phyloP scores from a whole-genome alignment of 2,329 filamentous ascomycete species.

The Tolypocladium tundrense region DNA sequence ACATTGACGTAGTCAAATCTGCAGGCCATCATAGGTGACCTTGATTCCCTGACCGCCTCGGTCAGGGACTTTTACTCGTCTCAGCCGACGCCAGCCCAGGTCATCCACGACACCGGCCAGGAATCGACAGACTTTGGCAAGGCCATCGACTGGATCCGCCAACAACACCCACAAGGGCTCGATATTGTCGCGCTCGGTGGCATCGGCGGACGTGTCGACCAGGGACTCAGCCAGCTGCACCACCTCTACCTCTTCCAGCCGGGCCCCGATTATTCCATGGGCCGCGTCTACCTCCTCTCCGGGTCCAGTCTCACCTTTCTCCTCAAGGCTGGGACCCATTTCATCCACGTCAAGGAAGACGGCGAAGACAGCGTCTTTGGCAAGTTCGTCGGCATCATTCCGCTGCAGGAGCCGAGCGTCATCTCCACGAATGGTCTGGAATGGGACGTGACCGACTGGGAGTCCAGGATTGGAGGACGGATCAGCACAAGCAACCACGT shows the following conservation, averaged over 20 bases:
- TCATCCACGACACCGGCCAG: slow-evolving; percentile 69
- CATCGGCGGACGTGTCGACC: slow-evolving; percentile 82
- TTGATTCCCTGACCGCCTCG: slow-evolving; percentile 66
- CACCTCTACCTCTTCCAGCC: slow-evolving; percentile 61
- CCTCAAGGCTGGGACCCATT: slow-evolving; percentile 58
- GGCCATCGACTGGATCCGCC: slow-evolving; percentile 52
- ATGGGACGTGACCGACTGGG: slow-evolving; percentile 84
- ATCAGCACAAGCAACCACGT: slow-evolving; percentile 78
- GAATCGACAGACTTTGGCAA: slow-evolving; percentile 89
- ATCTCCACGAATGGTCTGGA: slow-evolving; percentile 75
- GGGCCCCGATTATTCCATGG: slow-evolving; percentile 35
- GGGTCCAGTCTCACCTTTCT: slow-evolving; percentile 75
- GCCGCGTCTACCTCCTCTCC: slow-evolving; percentile 68
- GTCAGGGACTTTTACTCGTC: slow-evolving; percentile 57
- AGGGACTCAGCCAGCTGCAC: slow-evolving; percentile 81
- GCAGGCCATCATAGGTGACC: slow-evolving; percentile 73
- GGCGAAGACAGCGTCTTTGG: slow-evolving; percentile 48
- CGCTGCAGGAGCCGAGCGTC: slow-evolving; percentile 65
- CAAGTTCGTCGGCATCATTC: slow-evolving; percentile 77
- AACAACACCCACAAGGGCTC: slow-evolving; percentile 20
- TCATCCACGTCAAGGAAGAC: slow-evolving; percentile 51
- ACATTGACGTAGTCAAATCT: slow-evolving; percentile 39
- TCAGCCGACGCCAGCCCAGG: slow-evolving; percentile 35
- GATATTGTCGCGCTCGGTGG: slow-evolving; percentile 78
- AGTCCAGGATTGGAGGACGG: slow-evolving; percentile 61